Conservation (phyloP, 2,329 filamentous ascomycete species). For the Huntiella omanensis region DNA sequence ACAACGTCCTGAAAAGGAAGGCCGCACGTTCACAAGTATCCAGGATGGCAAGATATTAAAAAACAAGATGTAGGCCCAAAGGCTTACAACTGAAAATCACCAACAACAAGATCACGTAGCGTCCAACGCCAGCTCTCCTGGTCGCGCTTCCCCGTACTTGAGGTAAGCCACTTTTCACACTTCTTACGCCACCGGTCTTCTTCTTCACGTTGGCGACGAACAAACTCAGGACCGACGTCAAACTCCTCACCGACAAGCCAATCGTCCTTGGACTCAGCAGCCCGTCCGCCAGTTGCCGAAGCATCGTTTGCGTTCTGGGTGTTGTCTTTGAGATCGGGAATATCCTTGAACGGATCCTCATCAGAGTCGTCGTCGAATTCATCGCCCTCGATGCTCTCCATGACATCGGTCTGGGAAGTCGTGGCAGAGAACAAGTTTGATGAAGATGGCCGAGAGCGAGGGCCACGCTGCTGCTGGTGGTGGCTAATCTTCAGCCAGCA, state of each 20-base stretch:
- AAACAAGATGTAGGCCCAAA: neutral
- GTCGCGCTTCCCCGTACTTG: conserved; percentile 32
- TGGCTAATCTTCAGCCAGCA: conserved; percentile 73
- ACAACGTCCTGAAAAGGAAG: neutral
- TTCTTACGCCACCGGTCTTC: conserved; percentile 81
- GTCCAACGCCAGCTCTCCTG: conserved; percentile 60
- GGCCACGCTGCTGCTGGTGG: conserved; percentile 19
- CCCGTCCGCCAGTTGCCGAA: conserved; percentile 20
- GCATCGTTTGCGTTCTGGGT: conserved; percentile 29
- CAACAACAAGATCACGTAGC: conserved; percentile 39
- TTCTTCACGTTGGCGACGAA: conserved; percentile 73
- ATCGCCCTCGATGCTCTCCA: conserved; percentile 42
- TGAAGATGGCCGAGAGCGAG: conserved; percentile 5
- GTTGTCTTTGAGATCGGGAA: conserved; percentile 75
- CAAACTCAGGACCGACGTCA: conserved; percentile 88
- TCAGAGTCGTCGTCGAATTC: conserved; percentile 70
- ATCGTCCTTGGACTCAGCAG: conserved; percentile 48
- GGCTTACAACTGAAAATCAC: conserved; percentile 17
- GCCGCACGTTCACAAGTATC: neutral
- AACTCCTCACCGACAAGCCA: conserved; percentile 92
- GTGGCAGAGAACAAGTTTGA: conserved; percentile 9
- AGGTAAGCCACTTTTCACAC: conserved; percentile 64
- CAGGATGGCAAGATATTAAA: neutral
- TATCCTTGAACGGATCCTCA: conserved; percentile 83
- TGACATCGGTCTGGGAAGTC: conserved; percentile 23